These are phyloP conservation scores for Aspergillus sp. DNA, from an alignment of 2,329 filamentous ascomycete species.

Conservation along the genomic window DNA sequence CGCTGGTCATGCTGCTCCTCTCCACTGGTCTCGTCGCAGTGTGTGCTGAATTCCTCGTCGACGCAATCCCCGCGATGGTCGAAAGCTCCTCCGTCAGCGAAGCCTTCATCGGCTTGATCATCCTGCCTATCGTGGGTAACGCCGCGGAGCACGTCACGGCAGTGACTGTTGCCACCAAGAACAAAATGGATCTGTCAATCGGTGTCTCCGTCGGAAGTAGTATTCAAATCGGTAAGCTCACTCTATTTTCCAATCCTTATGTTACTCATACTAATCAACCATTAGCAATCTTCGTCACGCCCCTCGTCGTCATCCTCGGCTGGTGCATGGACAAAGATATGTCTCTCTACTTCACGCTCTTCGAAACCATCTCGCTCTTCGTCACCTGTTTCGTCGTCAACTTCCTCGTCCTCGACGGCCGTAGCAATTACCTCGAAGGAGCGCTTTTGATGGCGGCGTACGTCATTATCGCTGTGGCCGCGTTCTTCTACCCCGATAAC, in stretches of 20 bases:
- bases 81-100: conserved; percentile 60
- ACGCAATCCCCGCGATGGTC: conserved; percentile 69
- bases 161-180: conserved; percentile 76
- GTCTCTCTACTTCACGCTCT: conserved; percentile 61
- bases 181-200: conserved; percentile 82
- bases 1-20: conserved; percentile 55
- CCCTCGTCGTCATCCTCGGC: conserved; percentile 72
- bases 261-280: conserved; percentile 3
- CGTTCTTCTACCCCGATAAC: conserved; percentile 38
- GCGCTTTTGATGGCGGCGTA: conserved; percentile 74
- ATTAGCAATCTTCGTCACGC: conserved; percentile 71
- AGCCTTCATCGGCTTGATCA: conserved; percentile 73
- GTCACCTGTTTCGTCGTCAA: conserved; percentile 82
- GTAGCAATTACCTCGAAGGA: conserved; percentile 81
- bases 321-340: conserved; percentile 76
- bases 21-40: conserved; percentile 60
- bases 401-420: conserved; percentile 79
- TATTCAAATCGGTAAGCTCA: conserved; percentile 66
- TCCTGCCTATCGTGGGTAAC: conserved; percentile 77
- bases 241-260: background rate
- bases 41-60: conserved; percentile 71
- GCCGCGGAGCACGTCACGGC: conserved; percentile 80
- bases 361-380: conserved; percentile 71
- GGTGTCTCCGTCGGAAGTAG: conserved; percentile 77
- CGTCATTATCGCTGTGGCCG: conserved; percentile 69